Evolutionary conservation across 129 eudicot genomes (phyloP).

Genomic region (Logfia minima): DNA sequence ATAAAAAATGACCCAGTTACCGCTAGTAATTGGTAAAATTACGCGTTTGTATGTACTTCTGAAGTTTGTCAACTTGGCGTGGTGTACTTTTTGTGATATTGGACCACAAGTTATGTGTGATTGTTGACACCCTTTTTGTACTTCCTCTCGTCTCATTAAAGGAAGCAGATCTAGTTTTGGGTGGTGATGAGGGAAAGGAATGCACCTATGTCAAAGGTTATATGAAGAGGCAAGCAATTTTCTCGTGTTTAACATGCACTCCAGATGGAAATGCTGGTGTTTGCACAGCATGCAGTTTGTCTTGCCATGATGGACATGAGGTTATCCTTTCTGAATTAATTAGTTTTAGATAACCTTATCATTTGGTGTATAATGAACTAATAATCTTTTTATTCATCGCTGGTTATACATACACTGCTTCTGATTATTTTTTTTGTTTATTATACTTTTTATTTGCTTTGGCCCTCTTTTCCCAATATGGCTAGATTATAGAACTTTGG

Average conservation of each 20-base stretch:
- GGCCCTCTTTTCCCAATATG: constrained; percentile 10
- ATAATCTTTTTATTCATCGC: not conserved
- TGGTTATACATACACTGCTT: constrained; percentile 10
- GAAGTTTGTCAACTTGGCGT: not conserved
- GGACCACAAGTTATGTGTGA: not conserved
- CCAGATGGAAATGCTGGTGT: constrained; percentile 97
- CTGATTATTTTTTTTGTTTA: not conserved
- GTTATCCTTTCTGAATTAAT: constrained; percentile 26
- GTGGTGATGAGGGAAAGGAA: constrained; percentile 96
- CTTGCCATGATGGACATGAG: constrained; percentile 99
- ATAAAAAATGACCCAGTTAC: not conserved
- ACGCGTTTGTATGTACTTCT: not conserved
- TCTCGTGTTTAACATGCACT: constrained; percentile 96
- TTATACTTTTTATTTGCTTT: not conserved
- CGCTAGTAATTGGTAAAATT: not conserved
- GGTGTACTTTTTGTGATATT: constrained; percentile 3
- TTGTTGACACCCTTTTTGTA: constrained; percentile 13
- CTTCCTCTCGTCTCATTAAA: constrained; percentile 13
- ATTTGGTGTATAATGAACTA: not conserved
- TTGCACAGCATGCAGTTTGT: constrained; percentile 85
- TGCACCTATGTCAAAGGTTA: constrained; percentile 89
- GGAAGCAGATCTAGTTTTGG: constrained; percentile 97
- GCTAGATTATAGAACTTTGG: constrained; percentile 88
- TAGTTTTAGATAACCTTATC: not conserved
- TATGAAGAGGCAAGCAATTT: constrained; percentile 94